Conservation (phyloP, 179 eudicot species). For the Carnegiea gigantea region DNA sequence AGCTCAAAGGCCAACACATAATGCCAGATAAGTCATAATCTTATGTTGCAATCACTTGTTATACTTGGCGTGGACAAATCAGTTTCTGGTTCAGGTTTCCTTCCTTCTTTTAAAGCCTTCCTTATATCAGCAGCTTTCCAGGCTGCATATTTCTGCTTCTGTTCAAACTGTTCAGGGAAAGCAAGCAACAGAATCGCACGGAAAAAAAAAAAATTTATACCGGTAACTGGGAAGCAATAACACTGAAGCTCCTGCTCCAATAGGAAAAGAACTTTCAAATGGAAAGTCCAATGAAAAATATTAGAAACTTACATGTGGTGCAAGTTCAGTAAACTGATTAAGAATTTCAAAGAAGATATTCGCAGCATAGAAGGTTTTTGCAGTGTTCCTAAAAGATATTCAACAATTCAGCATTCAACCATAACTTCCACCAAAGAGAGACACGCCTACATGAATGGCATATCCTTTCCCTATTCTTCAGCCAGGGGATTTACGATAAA, state of each 20-base stretch:
- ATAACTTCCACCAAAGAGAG: not conserved
- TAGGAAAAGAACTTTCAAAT: not conserved
- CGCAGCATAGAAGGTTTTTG: slow-evolving; percentile 95
- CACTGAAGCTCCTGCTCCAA: not conserved
- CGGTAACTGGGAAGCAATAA: too few relatives aligned
- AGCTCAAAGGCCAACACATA: not conserved
- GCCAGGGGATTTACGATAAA: not conserved
- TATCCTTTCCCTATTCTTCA: not conserved
- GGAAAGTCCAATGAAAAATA: slow-evolving; percentile 3
- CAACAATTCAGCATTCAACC: slow-evolving; percentile 22
- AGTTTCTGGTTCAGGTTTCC: slow-evolving; percentile 78
- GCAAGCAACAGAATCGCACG: not conserved
- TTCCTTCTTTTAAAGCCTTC: slow-evolving; percentile 91
- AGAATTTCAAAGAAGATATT: slow-evolving; percentile 89
- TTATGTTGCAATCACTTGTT: slow-evolving; percentile 54
- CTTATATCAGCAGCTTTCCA: slow-evolving; percentile 99
- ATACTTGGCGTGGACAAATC: slow-evolving; percentile 43
- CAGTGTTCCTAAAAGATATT: slow-evolving; percentile 60
- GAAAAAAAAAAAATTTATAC: too few relatives aligned
- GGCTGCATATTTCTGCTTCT: slow-evolving; percentile 94
- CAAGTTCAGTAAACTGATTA: slow-evolving; percentile 77
- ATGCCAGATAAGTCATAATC: slow-evolving; percentile 21
- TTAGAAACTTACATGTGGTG: slow-evolving; percentile 63
- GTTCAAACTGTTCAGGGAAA: slow-evolving; percentile 63
- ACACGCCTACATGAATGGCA: not conserved